Evolutionary conservation across 163 green algal species (phyloP), one percentile per base, ranked within the genome.

Genomic region (Chlamydomonas reinhardtii): DNA sequence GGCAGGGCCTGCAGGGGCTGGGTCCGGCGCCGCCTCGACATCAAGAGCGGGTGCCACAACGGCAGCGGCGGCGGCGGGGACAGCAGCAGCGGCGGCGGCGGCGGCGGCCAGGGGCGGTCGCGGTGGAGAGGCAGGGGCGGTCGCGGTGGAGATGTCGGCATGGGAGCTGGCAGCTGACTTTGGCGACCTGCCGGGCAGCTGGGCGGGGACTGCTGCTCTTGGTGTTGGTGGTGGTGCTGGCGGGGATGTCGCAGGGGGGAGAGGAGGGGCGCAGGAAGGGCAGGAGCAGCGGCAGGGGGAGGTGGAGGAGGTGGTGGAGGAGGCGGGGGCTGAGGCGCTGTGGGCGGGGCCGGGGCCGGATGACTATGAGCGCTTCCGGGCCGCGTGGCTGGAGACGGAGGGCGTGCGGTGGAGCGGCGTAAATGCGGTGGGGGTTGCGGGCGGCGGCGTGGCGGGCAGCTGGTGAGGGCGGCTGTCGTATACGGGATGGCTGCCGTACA

Each of bases 321-420:
- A 14, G 12, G 52, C 31, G 6, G 48, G 43, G 4, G 17, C 16
- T 14, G 65, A 70, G 24, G 52, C 3, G 32, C 43, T 12, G 12
- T 29, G 20, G 31, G 4, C 52, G 12, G 73, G 19, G 48, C 29
- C 48, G 15, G n/a, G 27, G 1, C 32, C 48, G 11, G 66, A 62
- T 0, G 78, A 85, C 52, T 85, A 71, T 27, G 12, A 61, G 52
- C 31, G 35, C 29, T 85, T 73, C 59, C 80, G 71, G 0, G n/a
- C 27, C 6, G 37, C 11, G 1, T 86, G 80, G 80, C 24, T 86
- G 80, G 70, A 86, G 70, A 68, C 56, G 54, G 80, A 86, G 70
- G 80, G 70, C 1, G 56, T 66, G 6, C 27, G 59, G n/a, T 86
- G 80, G 80, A 86, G 54, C n/a, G 70, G 56, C 0, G 54, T 74